phyloP scores from a whole-genome alignment of 164 flowering plant species.

The Tetracentron sinense region DNA sequence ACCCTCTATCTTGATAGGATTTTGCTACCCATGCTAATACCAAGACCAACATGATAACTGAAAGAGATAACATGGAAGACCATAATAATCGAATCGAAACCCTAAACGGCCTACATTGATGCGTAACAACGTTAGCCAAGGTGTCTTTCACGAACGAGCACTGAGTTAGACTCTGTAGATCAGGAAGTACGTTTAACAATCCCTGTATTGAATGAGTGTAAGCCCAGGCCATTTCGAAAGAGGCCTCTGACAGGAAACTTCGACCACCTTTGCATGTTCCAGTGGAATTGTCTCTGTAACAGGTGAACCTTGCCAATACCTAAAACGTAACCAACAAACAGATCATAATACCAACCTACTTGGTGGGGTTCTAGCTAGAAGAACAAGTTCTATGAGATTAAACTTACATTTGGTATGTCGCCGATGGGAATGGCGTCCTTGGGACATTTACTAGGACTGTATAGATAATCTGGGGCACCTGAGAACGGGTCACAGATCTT shows the following conservation, averaged over 20 bases:
- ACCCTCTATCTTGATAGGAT: constrained; percentile 33
- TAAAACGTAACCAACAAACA: constrained; percentile 7
- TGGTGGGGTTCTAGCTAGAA: not conserved
- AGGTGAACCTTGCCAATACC: constrained; percentile 43
- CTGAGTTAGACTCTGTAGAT: constrained; percentile 32
- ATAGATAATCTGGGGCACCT: constrained; percentile 41
- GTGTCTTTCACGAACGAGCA: constrained; percentile 38
- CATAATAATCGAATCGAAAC: constrained; percentile 29
- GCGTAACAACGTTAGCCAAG: constrained; percentile 25
- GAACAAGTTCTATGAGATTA: not conserved
- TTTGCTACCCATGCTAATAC: constrained; percentile 34
- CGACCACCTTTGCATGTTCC: constrained; percentile 23
- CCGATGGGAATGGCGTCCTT: constrained; percentile 32
- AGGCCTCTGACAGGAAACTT: constrained; percentile 32
- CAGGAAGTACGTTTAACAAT: constrained; percentile 39
- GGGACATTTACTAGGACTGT: constrained; percentile 35
- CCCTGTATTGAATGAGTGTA: constrained; percentile 35
- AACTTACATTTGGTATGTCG: constrained; percentile 41
- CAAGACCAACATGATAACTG: constrained; percentile 35
- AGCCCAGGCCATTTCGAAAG: constrained; percentile 32
- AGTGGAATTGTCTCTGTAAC: constrained; percentile 21
- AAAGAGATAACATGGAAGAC: constrained; percentile 40
- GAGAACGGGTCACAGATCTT: constrained; percentile 53
- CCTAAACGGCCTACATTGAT: constrained; percentile 48
- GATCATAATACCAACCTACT: not conserved